These are phyloP conservation scores for Polymyxa betae DNA, from an alignment of 208 protist species.

Conservation along the genomic window DNA sequence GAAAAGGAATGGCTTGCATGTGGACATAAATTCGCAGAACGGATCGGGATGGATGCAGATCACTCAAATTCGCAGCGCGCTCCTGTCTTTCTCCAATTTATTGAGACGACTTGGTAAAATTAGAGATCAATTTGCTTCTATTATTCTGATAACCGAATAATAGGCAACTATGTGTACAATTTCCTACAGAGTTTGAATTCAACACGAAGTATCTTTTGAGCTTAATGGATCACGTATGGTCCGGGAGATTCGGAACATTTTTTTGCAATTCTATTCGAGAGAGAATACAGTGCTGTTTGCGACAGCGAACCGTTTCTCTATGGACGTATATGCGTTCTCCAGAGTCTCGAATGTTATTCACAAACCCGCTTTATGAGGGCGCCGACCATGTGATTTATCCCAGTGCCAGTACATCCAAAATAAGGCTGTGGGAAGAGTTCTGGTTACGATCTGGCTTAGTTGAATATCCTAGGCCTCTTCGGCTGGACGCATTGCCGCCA, in stretches of 20 bases:
- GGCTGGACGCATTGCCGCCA: not conserved
- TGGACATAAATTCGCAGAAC: constrained; percentile 84
- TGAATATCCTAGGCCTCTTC: not conserved
- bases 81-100: constrained; percentile 73
- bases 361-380: not conserved
- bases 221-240: constrained; percentile 60
- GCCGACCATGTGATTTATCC: not conserved
- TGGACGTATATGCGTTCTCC: constrained; percentile 46
- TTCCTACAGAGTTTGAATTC: constrained; percentile 70
- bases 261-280: constrained; percentile 55
- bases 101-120: constrained; percentile 71
- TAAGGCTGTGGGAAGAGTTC: constrained; percentile 30
- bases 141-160: no score
- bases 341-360: not conserved
- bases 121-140: no score
- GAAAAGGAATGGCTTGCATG: constrained; percentile 90
- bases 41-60: constrained; percentile 63
- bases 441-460: not conserved
- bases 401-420: not conserved
- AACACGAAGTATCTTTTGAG: constrained; percentile 65
- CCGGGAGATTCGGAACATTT: constrained; percentile 68
- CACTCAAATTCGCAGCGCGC: not conserved
- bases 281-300: not conserved
- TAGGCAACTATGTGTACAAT: no score
- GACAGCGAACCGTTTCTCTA: constrained; percentile 18